Evolutionary conservation across 129 eudicot genomes (phyloP).

Genomic region (Silybum marianum): DNA sequence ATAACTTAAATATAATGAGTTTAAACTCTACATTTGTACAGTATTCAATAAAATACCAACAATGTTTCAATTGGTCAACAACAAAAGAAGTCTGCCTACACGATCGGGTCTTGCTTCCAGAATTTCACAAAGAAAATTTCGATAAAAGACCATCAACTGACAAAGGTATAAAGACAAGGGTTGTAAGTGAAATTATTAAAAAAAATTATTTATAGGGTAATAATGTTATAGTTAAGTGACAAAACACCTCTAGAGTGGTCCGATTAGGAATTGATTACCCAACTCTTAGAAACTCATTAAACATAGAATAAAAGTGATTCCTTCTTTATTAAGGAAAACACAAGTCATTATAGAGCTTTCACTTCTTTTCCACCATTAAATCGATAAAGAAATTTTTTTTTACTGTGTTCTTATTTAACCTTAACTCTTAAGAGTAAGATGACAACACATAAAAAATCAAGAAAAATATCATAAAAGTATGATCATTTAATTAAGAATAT

Average conservation of each 20-base stretch:
- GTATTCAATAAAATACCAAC: not conserved
- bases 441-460: not conserved
- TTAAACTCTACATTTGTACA: not conserved
- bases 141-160: not conserved
- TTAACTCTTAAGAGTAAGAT: not conserved
- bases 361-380: not conserved
- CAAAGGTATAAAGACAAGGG: conserved; percentile 16
- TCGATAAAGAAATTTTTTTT: not conserved
- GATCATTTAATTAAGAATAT: not conserved
- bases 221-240: conserved; percentile 25
- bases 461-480: not conserved
- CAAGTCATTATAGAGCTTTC: not conserved
- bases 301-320: conserved; percentile 20
- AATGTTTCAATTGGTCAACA: not conserved
- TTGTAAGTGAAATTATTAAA: not conserved
- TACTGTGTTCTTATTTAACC: not conserved
- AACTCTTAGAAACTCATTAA: conserved; percentile 7
- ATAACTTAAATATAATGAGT: not conserved
- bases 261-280: conserved; percentile 24
- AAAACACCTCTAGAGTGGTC: conserved; percentile 31
- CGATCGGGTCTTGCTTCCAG: not conserved
- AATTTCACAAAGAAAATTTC: not conserved
- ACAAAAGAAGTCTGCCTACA: not conserved
- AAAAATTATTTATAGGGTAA: not conserved
- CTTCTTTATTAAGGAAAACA: conserved; percentile 21